Evolutionary conservation across 1,139 yeast genomes (phyloP), one percentile per base, ranked within the genome.

Genomic region (Candida freyschussii): DNA sequence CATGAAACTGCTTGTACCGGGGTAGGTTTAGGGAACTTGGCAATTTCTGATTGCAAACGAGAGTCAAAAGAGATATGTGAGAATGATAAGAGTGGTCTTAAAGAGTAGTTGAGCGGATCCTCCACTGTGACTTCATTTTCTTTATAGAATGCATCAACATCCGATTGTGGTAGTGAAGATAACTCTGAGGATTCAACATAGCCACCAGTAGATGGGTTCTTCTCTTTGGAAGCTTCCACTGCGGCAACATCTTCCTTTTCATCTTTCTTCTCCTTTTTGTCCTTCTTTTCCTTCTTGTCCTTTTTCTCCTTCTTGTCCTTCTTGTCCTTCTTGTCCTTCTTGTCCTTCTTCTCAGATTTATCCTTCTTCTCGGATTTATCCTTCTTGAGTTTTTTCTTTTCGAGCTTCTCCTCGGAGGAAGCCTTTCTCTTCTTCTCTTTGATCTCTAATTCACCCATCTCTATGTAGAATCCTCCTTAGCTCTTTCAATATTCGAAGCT

Each of bases 1-100:
- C 98, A 91, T 10, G 97, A 75, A 21, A 79, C 89, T n/a, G 95
- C 75, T 65, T 91, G 99, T 51, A 91, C 91, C 21, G 98, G 97
- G 5, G 97, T 89, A 36, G 98, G 99, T 49, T 75, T 78, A 19
- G 86, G 81, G 63, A 85, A 91, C 49, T 76, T 75, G 24, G 75
- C 59, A 30, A 89, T 67, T 30, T 72, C 75, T 10, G 65, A 53
- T 41, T 70, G 69, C 40, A 89, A 72, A 36, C 70, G 64, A 2
- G 72, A 45, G 41, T 77, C 72, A 33, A 89, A 69, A 4, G 59
- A 44, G 20, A 91, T 67, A 32, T 81, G 76, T 28, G 69, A 67
- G 50, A 91, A 89, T 4, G 78, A 60, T 33, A 89, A 60, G 17
- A 80, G 61, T n/a, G 97, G 97, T 44, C 78, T 69, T 36, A 82